Percentiles rank a stretch among this genome's conserved stretches.
Conservation (phyloP, 225 moss, liverwort and hornwort species). For the Thuidium tamariscinum region DNA sequence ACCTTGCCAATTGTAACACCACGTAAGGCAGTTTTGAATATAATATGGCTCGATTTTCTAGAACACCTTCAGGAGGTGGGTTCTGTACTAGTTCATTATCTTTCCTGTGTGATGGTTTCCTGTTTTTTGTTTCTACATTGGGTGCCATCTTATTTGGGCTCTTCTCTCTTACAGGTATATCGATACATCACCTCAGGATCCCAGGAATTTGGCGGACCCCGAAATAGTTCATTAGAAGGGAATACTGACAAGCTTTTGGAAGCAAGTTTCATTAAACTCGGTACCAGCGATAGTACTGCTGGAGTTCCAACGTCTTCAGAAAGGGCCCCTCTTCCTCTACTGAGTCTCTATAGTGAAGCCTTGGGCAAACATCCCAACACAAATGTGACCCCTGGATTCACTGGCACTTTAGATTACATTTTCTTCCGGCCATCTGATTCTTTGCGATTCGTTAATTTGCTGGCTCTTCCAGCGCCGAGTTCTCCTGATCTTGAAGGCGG, state of each 20-base stretch:
- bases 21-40: background rate
- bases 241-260: background rate
- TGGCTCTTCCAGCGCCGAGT: constrained; percentile 42
- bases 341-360: constrained; percentile 54
- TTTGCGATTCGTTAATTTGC: constrained; percentile 34
- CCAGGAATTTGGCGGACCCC: background rate
- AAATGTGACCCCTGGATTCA: constrained; percentile 77
- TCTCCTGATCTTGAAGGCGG: constrained; percentile 56
- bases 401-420: constrained; percentile 83
- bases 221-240: background rate
- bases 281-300: background rate
- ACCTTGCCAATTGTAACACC: background rate
- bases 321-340: constrained; percentile 40
- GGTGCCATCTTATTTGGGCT: background rate
- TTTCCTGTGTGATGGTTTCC: background rate
- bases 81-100: background rate
- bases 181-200: constrained; percentile 54
- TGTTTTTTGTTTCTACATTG: background rate
- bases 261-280: background rate
- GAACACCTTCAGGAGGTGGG: background rate
- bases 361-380: constrained; percentile 62
- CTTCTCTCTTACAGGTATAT: constrained; percentile 44
- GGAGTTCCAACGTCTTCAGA: background rate
- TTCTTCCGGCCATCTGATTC: constrained; percentile 56
- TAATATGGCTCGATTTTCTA: background rate